A percentile compares a stretch with the other conserved stretches of the same genome.
These are phyloP conservation scores for Malassezia pachydermatis DNA, from an alignment of 1,284 basidiomycete species.

Conservation along the genomic window DNA sequence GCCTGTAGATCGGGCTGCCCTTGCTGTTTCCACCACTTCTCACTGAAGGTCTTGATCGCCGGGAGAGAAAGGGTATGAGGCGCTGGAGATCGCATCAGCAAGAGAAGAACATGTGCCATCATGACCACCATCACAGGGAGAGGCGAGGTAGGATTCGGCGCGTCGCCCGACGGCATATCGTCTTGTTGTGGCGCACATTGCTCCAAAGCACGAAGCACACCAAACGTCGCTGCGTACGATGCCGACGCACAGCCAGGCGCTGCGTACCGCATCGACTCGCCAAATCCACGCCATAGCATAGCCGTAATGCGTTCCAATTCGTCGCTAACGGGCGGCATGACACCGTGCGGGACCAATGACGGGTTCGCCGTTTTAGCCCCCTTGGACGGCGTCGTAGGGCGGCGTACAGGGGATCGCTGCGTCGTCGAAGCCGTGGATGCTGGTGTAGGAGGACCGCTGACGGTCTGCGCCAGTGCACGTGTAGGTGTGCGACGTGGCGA, in stretches of 20 bases:
- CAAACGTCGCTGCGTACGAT: conserved; percentile 29
- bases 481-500: neutral
- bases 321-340: conserved; percentile 20
- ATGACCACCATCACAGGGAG: conserved; percentile 26
- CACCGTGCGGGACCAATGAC: conserved; percentile 5
- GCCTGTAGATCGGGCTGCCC: conserved; percentile 18
- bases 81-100: conserved; percentile 26
- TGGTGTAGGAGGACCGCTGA: neutral
- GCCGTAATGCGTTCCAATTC: conserved; percentile 34
- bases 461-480: neutral
- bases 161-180: conserved; percentile 7
- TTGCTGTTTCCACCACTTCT: conserved; percentile 30
- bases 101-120: conserved; percentile 35
- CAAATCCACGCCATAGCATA: conserved; percentile 36
- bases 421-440: neutral
- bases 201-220: conserved; percentile 19
- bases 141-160: conserved; percentile 14
- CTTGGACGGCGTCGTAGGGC: conserved; percentile 3
- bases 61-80: conserved; percentile 33
- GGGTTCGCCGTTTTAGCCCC: neutral
- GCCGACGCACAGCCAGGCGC: conserved; percentile 25
- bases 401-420: neutral
- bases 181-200: conserved; percentile 22
- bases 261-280: conserved; percentile 33
- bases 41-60: conserved; percentile 25